Evolutionary conservation across 805 yeast genomes (phyloP).

Genomic region (Metschnikowia kunwiensis): DNA sequence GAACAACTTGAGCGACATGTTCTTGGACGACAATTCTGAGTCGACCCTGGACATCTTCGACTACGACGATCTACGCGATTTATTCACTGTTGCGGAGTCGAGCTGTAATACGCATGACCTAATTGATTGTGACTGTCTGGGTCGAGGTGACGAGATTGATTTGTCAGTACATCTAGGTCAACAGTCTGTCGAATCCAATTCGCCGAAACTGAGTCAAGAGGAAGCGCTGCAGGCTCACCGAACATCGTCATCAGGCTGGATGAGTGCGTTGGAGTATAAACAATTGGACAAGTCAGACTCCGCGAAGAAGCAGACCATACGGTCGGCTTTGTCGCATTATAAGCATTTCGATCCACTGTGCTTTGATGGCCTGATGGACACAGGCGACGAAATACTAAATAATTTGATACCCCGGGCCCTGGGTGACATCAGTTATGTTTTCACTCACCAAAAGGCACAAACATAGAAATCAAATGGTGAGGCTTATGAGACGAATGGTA

Average conservation of each 20-base stretch:
- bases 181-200: not conserved
- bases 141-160: slow-evolving; percentile 41
- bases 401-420: slow-evolving; percentile 9
- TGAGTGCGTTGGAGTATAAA: slow-evolving; percentile 52
- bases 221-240: slow-evolving; percentile 5
- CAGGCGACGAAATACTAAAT: slow-evolving; percentile 16
- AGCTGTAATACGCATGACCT: slow-evolving; percentile 75
- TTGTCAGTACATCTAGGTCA: not conserved
- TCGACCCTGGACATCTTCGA: slow-evolving; percentile 68
- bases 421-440: slow-evolving; percentile 14
- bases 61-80: slow-evolving; percentile 62
- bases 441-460: slow-evolving; percentile 8
- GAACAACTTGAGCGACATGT: slow-evolving; percentile 69
- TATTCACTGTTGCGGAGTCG: slow-evolving; percentile 59
- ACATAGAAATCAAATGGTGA: not conserved
- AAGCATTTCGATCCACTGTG: slow-evolving; percentile 55
- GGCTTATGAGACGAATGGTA: too few relatives aligned
- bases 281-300: slow-evolving; percentile 23
- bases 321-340: slow-evolving; percentile 59
- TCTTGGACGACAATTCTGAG: slow-evolving; percentile 42
- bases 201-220: not conserved
- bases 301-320: slow-evolving; percentile 43
- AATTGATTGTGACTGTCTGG: slow-evolving; percentile 60
- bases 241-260: slow-evolving; percentile 35
- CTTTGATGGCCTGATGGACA: slow-evolving; percentile 5